These are phyloP conservation scores for Teratosphaeria zuluensis DNA, from an alignment of 2,329 filamentous ascomycete species.

Conservation along the genomic window DNA sequence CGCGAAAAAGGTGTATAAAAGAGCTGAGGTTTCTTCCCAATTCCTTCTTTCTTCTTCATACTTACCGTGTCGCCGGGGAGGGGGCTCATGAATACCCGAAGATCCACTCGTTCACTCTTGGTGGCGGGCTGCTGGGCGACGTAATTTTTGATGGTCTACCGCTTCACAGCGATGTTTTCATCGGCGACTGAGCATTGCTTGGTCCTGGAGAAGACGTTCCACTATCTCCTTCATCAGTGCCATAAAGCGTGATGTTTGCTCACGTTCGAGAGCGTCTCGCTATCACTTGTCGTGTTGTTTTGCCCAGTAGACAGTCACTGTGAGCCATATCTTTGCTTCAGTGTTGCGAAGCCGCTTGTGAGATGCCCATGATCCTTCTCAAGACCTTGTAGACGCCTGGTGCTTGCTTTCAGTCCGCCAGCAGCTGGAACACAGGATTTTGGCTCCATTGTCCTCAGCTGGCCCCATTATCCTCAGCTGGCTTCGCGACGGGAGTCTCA, in stretches of 20 bases:
- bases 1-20: neutral
- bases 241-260: neutral
- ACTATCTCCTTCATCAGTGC: neutral
- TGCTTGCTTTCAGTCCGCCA: neutral
- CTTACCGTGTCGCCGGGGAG: neutral
- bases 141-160: too few relatives aligned
- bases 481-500: neutral
- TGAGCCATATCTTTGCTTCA: too few relatives aligned
- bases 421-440: neutral
- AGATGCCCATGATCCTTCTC: neutral
- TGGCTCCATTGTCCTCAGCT: neutral
- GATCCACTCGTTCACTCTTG: too few relatives aligned
- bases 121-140: too few relatives aligned
- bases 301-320: neutral
- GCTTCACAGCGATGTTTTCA: neutral
- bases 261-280: neutral
- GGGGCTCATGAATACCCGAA: too few relatives aligned
- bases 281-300: neutral
- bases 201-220: neutral
- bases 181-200: neutral
- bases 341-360: neutral
- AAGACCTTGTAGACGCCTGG: neutral
- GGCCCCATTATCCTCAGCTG: neutral
- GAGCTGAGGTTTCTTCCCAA: neutral
- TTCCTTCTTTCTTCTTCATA: neutral